Evolutionary conservation across 495 filamentous ascomycete genomes (phyloP), one percentile per base, ranked within the genome.

Genomic region (Aspergillus haitiensis): DNA sequence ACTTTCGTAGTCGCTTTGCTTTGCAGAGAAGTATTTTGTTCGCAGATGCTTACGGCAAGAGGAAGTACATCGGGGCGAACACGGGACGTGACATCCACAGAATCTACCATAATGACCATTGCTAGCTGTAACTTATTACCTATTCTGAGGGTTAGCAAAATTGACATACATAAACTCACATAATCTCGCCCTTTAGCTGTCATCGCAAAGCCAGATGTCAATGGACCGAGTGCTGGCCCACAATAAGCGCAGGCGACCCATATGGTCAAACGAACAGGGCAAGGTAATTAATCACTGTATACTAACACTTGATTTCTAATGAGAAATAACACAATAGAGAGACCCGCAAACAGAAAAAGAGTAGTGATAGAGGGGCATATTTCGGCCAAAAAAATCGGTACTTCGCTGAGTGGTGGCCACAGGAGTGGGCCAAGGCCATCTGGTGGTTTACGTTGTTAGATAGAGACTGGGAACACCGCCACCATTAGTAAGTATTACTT

Each of bases 121-220:
- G 76, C 84, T 78, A 88, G 16, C 81, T 84, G 3, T 3, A 27
- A 1, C 21, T 27, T 3, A 27, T 27, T 27, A 27, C 1, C 21
- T 3, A 27, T 27, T 1, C 3, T 27, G 21, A 27, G 21, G 21
- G 3, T 1, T 27, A 27, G 21, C 21, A 3, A 27, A 27, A 27
- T 27, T 27, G 3, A 27, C 21, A 27, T 1, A 27, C 3, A 1
- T 27, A 27, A n/a, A n/a, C n/a, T n/a, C n/a, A n/a, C n/a, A n/a
- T n/a, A n/a, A n/a, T n/a, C 21, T 27, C 21, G 3, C 21, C 21
- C 21, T 8, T 74, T 59, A 0, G 62, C 77, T 1, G 72, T 67
- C 31, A 84, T 81, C 37, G 75, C 75, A 68, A 86, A 88, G 9
- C 83, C 81, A 13, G 75, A 77, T 13, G 87, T 74, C 2, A 85